Base-by-base conservation (phyloP, 805 yeast genomes). In the Pichia insulana region DNA sequence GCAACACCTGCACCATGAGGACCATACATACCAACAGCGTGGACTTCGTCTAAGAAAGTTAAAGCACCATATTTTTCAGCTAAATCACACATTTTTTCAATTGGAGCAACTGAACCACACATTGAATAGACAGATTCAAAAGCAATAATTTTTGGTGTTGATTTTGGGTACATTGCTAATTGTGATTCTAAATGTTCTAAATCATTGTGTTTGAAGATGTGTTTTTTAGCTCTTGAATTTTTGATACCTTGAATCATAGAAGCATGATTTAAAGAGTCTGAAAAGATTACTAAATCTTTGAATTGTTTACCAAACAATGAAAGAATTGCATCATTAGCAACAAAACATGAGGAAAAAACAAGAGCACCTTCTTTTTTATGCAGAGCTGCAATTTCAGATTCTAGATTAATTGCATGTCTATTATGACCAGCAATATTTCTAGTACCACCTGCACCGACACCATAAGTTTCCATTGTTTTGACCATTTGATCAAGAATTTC, bases 1-100 rank as follows among this genome's bases (percentile, higher is more conserved):
- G 97, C 96, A 42, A 92, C 97, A 68, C 99, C 99, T 28, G 96
- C 98, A 59, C 99, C 99, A 56, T 85, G 96, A 46, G 99, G 97
- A 56, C 99, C 99, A 61, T 92, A 92, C 81, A 92, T 76, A 43
- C 99, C 99, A 37, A 92, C 97, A 30, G 98, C 97, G 59, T 92
- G 99, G 31, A 92, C 99, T 65, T 92, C 99, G 63, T 92, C 99
- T 62, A 92, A 71, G 65, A 92, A 92, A 26, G 99, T 92, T 55
- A 92, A 66, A 37, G 97, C 97, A 48, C 97, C 97, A 61, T 92
- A 92, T 66, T 92, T 87, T 41, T 92, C 96, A 33, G 99, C 99
- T 57, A 92, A 73, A 54, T 89, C 96, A 62, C 97, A 90, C 51
- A 92, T 88, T 48, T 75, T 78, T 56, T 83, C 86, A 55, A 92